Base-by-base conservation (phyloP, 2,329 filamentous ascomycete species). In the Paramyrothecium roridum region DNA sequence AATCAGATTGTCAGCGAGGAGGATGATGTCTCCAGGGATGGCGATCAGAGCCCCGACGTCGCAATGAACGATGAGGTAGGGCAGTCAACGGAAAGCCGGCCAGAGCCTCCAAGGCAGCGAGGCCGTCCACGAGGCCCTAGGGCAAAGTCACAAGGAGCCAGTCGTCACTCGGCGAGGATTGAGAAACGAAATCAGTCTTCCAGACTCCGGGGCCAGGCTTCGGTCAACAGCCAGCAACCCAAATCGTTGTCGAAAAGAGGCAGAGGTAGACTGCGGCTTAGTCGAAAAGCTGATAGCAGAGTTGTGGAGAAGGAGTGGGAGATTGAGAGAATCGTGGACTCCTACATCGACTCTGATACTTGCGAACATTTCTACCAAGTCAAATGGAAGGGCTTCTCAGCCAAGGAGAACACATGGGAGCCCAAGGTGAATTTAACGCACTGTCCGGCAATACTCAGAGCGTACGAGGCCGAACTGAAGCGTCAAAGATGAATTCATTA, bases 361-460 rank as follows among this genome's bases (percentile, higher is more conserved):
- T 67, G 69, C 57, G 63, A 72, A 56, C 68, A 73, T 57, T 65
- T 75, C 61, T 85, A 80, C 63, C 57, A 70, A 3, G 74, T 85
- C 53, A 82, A 84, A 64, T 85, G 82, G 82, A 74, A 76, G 59
- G 78, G 77, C 0, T 84, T 73, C 53, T 52, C 70, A 0, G 57
- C 61, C 1, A 65, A 69, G 19, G 63, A 79, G 1, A 82, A 77
- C 56, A 83, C 80, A 0, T 85, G 82, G 82, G 81, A 83, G 68
- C 79, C 79, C 2, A 75, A 70, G 61, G 63, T 55, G 19, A 76
- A 82, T 54, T 61, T 84, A 19, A 53, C 51, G 0, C 70, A 76
- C 3, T 80, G 78, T 54, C 54, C 57, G 11, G 59, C 61, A 2
- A 58, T 75, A 1, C 59, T 81, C 33, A 61, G 62, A 11, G 66